These are phyloP conservation scores for Hymenochaete sp. DNA, from an alignment of 1,284 basidiomycete genomes.

Conservation along the genomic window DNA sequence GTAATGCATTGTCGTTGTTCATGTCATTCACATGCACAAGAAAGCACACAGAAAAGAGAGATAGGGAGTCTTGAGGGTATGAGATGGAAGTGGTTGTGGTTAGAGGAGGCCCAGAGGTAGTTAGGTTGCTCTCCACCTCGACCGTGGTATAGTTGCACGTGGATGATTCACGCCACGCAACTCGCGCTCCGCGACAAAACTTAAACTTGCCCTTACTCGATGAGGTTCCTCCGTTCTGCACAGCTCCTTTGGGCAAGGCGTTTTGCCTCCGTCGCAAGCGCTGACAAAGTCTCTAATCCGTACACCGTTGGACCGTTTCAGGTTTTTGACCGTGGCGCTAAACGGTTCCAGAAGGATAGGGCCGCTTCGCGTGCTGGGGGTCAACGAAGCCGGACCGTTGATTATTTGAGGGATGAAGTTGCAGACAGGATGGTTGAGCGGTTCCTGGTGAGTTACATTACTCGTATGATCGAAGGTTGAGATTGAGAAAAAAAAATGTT, in stretches of 20 bases:
- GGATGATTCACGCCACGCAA: too few species aligned
- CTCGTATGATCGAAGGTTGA: neutral
- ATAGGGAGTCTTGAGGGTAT: too few species aligned
- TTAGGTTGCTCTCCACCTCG: too few species aligned
- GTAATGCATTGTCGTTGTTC: too few species aligned
- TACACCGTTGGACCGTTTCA: slow-evolving; percentile 53
- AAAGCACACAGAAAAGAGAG: too few species aligned
- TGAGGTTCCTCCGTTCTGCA: slow-evolving; percentile 10
- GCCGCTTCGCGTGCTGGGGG: slow-evolving; percentile 56
- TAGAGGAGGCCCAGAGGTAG: too few species aligned
- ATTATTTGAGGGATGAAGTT: slow-evolving; percentile 88
- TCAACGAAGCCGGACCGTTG: slow-evolving; percentile 65
- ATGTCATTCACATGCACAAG: too few species aligned
- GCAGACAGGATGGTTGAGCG: slow-evolving; percentile 88
- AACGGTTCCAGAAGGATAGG: slow-evolving; percentile 73
- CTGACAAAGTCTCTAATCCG: slow-evolving; percentile 22
- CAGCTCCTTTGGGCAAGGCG: slow-evolving; percentile 9
- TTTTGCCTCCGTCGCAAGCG: slow-evolving; percentile 23
- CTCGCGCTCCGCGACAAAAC: too few species aligned
- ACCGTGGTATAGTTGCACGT: too few species aligned
- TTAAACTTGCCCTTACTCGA: slow-evolving; percentile 4
- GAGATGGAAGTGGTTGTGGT: too few species aligned
- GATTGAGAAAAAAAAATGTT: neutral
- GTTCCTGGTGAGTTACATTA: slow-evolving; percentile 48
- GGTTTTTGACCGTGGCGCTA: slow-evolving; percentile 86